phyloP scores from a whole-genome alignment of 1,284 basidiomycete genomes.

The Papiliotrema nemorosa region DNA sequence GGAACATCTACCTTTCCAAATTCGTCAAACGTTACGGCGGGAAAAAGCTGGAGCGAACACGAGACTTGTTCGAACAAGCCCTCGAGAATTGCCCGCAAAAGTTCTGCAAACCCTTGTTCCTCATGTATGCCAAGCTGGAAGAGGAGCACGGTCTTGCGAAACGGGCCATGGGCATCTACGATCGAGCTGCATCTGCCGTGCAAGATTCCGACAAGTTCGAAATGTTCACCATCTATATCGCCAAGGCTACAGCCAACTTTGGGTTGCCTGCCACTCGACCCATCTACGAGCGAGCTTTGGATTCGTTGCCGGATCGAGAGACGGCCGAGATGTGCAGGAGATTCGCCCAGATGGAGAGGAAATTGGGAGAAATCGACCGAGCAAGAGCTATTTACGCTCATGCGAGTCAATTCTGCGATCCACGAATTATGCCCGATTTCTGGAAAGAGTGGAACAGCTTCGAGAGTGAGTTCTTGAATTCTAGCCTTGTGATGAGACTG shows the following conservation, averaged over 20 bases:
- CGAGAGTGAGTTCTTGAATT: conserved; percentile 58
- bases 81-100: conserved; percentile 93
- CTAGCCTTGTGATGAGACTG: neutral
- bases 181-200: conserved; percentile 83
- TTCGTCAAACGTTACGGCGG: conserved; percentile 97
- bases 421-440: conserved; percentile 81
- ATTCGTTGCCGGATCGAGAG: conserved; percentile 84
- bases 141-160: conserved; percentile 94
- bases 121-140: conserved; percentile 93
- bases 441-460: conserved; percentile 97
- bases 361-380: conserved; percentile 97
- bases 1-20: conserved; percentile 98
- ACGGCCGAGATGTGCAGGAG: conserved; percentile 97
- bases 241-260: conserved; percentile 92
- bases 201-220: conserved; percentile 90
- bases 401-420: conserved; percentile 97
- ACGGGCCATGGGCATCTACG: conserved; percentile 92
- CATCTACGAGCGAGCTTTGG: conserved; percentile 95
- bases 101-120: conserved; percentile 88
- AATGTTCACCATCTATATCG: conserved; percentile 97
- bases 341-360: conserved; percentile 93
- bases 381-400: conserved; percentile 95
- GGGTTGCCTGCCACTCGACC: conserved; percentile 93
- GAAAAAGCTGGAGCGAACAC: conserved; percentile 85
- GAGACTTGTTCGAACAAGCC: conserved; percentile 97